Conservation (phyloP, 177 flowering plant genomes). For the Vitis hybrid region DNA sequence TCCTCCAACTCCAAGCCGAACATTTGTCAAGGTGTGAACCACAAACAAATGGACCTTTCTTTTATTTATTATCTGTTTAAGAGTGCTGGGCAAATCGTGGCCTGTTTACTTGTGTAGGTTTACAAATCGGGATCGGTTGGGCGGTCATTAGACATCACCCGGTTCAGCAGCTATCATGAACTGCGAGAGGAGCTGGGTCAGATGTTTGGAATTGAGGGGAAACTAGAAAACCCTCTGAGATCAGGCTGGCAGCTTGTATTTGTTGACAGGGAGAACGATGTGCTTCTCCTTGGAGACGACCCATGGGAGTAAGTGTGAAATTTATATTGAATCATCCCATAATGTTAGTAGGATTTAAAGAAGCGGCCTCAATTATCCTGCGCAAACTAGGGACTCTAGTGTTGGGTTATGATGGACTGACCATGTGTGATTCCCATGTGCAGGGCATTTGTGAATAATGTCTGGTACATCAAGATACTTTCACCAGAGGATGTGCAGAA, state of each 20-base stretch:
- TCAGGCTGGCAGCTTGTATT: constrained; percentile 99
- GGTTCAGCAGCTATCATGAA: constrained; percentile 86
- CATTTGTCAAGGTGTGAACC: constrained; percentile 63
- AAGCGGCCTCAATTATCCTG: too few relatives aligned
- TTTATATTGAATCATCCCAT: too few relatives aligned
- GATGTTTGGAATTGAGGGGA: constrained; percentile 88
- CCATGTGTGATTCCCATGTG: background rate
- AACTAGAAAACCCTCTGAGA: constrained; percentile 86
- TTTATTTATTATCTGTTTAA: background rate
- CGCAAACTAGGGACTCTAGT: too few relatives aligned
- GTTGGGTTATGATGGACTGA: too few relatives aligned
- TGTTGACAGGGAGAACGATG: constrained; percentile 97
- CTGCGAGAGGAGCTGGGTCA: constrained; percentile 74
- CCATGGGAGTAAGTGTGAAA: constrained; percentile 81
- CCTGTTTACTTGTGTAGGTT: constrained; percentile 43
- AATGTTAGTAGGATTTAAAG: too few relatives aligned
- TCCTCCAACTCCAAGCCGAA: constrained; percentile 31
- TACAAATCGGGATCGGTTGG: constrained; percentile 86
- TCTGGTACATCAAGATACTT: constrained; percentile 83
- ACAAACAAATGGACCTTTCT: background rate
- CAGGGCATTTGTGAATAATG: constrained; percentile 83
- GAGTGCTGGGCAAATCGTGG: constrained; percentile 1
- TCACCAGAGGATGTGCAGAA: constrained; percentile 74
- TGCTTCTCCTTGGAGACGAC: constrained; percentile 98
- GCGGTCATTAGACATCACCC: constrained; percentile 80